Percentiles rank a stretch among this genome's conserved stretches.
phyloP scores from a whole-genome alignment of 495 filamentous ascomycete species.

The Cercophora scortea region DNA sequence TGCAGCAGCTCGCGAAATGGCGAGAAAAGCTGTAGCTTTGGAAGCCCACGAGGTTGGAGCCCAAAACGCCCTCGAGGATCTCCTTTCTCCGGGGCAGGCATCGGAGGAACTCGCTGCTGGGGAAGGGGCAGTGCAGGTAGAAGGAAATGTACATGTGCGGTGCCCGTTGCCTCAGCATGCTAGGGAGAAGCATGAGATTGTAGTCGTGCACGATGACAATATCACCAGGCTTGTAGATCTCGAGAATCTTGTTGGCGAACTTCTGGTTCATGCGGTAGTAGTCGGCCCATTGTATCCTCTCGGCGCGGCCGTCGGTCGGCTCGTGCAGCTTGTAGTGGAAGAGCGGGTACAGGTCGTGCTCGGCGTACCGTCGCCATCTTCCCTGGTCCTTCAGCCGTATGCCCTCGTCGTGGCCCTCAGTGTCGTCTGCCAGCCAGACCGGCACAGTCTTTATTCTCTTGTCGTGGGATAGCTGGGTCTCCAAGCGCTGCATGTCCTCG shows the following conservation, averaged over 20 bases:
- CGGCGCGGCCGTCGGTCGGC: slow-evolving; percentile 72
- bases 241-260: slow-evolving; percentile 78
- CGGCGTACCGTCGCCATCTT: slow-evolving; percentile 80
- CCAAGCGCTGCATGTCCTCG: slow-evolving; percentile 59
- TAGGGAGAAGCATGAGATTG: slow-evolving; percentile 78
- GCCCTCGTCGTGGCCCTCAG: slow-evolving; percentile 53
- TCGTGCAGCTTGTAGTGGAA: slow-evolving; percentile 92
- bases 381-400: slow-evolving; percentile 67
- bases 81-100: slow-evolving; percentile 82
- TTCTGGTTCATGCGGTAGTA: slow-evolving; percentile 81
- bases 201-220: slow-evolving; percentile 90
- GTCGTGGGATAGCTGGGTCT: slow-evolving; percentile 58
- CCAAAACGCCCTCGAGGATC: slow-evolving; percentile 76
- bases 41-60: slow-evolving; percentile 86
- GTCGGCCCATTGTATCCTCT: slow-evolving; percentile 79
- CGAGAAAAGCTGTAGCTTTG: slow-evolving; percentile 88
- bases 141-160: slow-evolving; percentile 85
- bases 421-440: slow-evolving; percentile 75
- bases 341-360: slow-evolving; percentile 80
- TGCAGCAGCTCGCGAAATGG: slow-evolving; percentile 89
- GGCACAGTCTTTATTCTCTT: slow-evolving; percentile 60
- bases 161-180: slow-evolving; percentile 70
- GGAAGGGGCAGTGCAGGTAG: slow-evolving; percentile 87
- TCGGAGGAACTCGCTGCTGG: slow-evolving; percentile 85
- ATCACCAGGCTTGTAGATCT: slow-evolving; percentile 82